Evolutionary conservation across 2,329 filamentous ascomycete species (phyloP), one percentile per base, ranked within the genome.

Genomic region (Phyllosticta paracitricarpa): DNA sequence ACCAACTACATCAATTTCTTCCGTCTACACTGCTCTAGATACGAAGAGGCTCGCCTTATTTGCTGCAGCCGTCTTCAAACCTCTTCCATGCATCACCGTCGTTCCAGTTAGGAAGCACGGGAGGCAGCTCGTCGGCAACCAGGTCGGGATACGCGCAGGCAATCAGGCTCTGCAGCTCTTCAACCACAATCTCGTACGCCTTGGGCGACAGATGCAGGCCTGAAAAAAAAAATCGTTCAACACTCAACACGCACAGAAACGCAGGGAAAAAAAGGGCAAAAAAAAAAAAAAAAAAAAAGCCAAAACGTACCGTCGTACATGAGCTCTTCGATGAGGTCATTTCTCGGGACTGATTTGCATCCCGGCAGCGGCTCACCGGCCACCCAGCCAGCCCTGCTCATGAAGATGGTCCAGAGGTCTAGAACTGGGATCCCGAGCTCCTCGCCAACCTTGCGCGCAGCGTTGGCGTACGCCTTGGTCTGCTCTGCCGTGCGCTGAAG

Each of bases 381-480:
- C 51, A 69, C 66, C 75, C 82, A 86, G 1, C 80, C 80, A 2
- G 79, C 77, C 54, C 83, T 79, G 61, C 83, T 79, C 85, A 96
- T 89, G 67, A 97, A 81, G 0, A 84, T 84, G 63, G 83, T 82
- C 84, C 89, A 95, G 1, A 97, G 80, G 73, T 97, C 90, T 24
- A 96, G 77, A 1, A 93, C 81, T 0, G 84, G 79, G 2, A 93
- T 68, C 6, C 75, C 72, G 52, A 80, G 74, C 61, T 79, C 79
- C 56, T 73, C 78, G 2, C 82, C 88, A 0, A 89, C 77, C 58
- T 87, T 79, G 63, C 85, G 81, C 12, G 84, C 83, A 7, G 88
- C 89, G 64, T 82, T 77, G 1, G 84, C 85, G 69, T 81, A 97
- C 73, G 71, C 79, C 73, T 77, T 89, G 68, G 79, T 86, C 74